Evolutionary conservation across 371 early-diverging fungal genomes (phyloP), one percentile per base, ranked within the genome.

Genomic region (Blastocladiella emersonii): DNA sequence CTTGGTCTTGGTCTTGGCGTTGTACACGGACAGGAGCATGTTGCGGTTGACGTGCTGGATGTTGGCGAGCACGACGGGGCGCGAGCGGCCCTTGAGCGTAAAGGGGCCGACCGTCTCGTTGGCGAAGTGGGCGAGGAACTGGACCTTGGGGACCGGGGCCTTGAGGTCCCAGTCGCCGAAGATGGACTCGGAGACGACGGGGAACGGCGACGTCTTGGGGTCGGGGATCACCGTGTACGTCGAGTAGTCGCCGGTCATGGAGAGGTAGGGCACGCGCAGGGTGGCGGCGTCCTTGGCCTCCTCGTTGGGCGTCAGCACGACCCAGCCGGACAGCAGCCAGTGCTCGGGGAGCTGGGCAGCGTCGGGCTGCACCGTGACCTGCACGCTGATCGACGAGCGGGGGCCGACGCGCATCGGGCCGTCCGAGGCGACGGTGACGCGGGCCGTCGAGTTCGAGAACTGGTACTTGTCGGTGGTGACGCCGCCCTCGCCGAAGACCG

Each of bases 401-500:
- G n/a, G 23, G 6, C n/a, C n/a, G 48, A 48, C n/a, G 0, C 23
- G 17, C 6, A 48, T n/a, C 25, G 17, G 48, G 10, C 23, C 48
- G 1, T 17, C n/a, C n/a, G 8, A 8, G n/a, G n/a, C n/a, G 48
- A 57, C 25, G 21, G 57, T 30, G 30, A 57, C 57, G 25, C 57
- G 57, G 27, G 57, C 57, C 23, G 27, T n/a, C 1, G 27, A 10
- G 23, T 23, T 23, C 30, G 39, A 57, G 10, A 39, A 48, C 23
- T 3, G 17, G n/a, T 8, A 10, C 0, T 48, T 21, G 1, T 10
- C 1, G 19, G 23, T 21, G 7, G 57, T 8, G 17, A 23, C 34
- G 5, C 30, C 56, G 25, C 23, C 23, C 6, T 57, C 25, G 30
- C 37, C 30, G 39, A 30, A 8, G 25, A 74, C 71, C n/a, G 78